Evolutionary conservation across 768 basidiomycete species (phyloP), one percentile per base, ranked within the genome.

Genomic region (Erythrobasidium yunnanense): DNA sequence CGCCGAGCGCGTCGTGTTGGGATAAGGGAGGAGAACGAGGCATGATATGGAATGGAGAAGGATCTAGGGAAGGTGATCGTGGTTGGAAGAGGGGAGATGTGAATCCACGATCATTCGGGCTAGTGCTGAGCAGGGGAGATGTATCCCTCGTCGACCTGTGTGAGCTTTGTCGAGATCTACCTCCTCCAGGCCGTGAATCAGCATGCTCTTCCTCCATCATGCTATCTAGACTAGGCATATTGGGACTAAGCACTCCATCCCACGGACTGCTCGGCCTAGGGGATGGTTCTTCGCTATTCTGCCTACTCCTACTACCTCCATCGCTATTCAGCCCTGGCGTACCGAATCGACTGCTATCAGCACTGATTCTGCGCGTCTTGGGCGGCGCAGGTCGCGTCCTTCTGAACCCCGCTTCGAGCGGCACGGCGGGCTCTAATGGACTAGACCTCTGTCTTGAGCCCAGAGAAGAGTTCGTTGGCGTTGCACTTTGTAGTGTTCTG

Each of bases 1-100:
- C 71, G 92, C 96, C 71, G 95, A 93, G 76, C 86, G 92, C 18
- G 90, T 97, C 74, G 85, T 96, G 22, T 2, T 42, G 22, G 38
- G 38, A 11, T 42, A 29, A 34, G 18, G 34, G 56, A 7, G 60
- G 60, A 4, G 60, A 63, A 7, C 49, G 32, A 2, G 60, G 60
- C 6, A 63, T 17, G 8, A 30, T 22, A 32, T 63, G 60, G 30
- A 63, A 63, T 2, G 60, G 25, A 50, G 60, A 50, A 15, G 46
- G 6, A 30, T 63, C 60, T 7, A 63, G 47, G 8, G 32, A n/a
- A 33, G 60, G 60, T 15, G 60, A 63, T 17, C 27, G 25, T 4
- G 45, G 60, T 23, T 46, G 47, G 27, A 63, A 63, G 29, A 63
- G 46, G 4, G 60, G 7, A 8, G 45, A 46, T 63, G 34, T 33